These are phyloP conservation scores for Rubia yunnanensis DNA, from an alignment of 257 asterid genomes.

Conservation along the genomic window DNA sequence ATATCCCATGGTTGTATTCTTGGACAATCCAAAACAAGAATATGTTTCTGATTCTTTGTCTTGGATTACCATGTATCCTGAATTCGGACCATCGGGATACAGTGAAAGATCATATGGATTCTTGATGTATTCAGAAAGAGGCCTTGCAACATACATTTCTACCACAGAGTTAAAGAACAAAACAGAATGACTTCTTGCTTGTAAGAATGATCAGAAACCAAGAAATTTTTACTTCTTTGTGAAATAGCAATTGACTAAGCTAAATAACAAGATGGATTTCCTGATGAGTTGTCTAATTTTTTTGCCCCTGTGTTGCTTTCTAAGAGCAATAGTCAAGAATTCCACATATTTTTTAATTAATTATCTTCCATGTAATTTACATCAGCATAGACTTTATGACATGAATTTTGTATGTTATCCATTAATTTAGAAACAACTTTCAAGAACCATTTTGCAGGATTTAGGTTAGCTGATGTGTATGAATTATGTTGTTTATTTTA, in stretches of 20 bases:
- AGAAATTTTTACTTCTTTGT: not conserved
- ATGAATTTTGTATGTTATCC: not conserved
- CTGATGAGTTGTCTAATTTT: too few relatives aligned
- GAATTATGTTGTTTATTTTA: too few relatives aligned
- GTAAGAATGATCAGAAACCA: not conserved
- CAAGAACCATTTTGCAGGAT: too few relatives aligned
- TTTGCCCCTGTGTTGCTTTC: not conserved
- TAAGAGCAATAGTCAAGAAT: not conserved
- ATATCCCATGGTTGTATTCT: conserved; percentile 22
- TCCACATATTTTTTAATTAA: not conserved
- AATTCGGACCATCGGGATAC: conserved; percentile 52
- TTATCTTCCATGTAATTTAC: not conserved
- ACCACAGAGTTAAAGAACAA: not conserved
- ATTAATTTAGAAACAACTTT: too few relatives aligned
- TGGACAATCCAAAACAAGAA: conserved; percentile 42
- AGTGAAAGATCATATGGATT: conserved; percentile 21
- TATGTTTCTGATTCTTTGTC: conserved; percentile 51
- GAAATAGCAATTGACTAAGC: not conserved
- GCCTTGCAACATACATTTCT: conserved; percentile 50
- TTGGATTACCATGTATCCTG: conserved; percentile 50
- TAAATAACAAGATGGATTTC: not conserved
- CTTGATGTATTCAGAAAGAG: conserved; percentile 34
- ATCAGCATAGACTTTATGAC: too few relatives aligned
- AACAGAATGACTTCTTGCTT: not conserved
- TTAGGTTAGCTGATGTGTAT: too few relatives aligned